A percentile compares a stretch with the other conserved stretches of the same genome.
Conservation (phyloP, 2,329 filamentous ascomycete species). For the Pseudofabraea citricarpa region DNA sequence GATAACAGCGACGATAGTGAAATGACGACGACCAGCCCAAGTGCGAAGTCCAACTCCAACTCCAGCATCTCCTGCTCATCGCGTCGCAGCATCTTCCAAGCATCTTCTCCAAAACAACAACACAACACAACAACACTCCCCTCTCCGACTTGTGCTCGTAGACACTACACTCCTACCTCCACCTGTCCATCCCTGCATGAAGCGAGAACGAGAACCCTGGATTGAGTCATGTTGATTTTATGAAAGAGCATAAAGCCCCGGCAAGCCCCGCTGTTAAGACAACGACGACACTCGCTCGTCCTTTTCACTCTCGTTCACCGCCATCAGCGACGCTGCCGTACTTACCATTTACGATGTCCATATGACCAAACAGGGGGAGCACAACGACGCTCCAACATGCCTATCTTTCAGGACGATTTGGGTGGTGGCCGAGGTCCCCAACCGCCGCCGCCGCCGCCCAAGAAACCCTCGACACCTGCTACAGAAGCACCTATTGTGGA, state of each 20-base stretch:
- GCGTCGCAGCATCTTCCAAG: no score
- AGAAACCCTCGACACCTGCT: slow-evolving; percentile 15
- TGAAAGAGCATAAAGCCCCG: background rate
- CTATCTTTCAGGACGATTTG: slow-evolving; percentile 52
- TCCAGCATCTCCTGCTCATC: no score
- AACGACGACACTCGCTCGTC: slow-evolving; percentile 8
- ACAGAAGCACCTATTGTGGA: slow-evolving; percentile 17
- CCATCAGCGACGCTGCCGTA: slow-evolving; percentile 2
- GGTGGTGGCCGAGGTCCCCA: slow-evolving; percentile 26
- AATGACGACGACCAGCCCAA: no score
- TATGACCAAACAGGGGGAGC: slow-evolving; percentile 14
- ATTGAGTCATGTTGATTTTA: background rate
- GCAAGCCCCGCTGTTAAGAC: slow-evolving; percentile 14
- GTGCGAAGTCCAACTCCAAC: no score
- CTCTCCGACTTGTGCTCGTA: no score
- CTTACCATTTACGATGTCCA: slow-evolving; percentile 13
- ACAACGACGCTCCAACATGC: slow-evolving; percentile 38
- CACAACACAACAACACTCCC: no score
- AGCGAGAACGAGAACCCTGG: no score
- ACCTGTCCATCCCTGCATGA: no score
- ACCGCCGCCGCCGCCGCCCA: no score
- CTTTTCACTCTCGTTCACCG: slow-evolving; percentile 8
- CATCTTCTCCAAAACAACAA: no score
- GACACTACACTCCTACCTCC: no score
- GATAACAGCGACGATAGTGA: no score